phyloP scores from a whole-genome alignment of 305 asterid species.

The Withania somnifera region DNA sequence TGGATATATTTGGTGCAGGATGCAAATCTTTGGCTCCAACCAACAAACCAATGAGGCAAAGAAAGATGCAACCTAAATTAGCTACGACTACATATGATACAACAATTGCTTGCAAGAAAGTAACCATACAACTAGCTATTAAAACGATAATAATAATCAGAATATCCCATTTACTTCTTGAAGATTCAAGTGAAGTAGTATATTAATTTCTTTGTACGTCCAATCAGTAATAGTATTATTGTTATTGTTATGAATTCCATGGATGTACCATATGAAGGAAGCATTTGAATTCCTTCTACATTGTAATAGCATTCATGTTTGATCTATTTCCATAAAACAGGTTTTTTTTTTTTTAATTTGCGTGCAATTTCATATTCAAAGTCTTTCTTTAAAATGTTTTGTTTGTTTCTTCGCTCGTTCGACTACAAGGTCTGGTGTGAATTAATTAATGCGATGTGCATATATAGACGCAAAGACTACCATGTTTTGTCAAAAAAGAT shows the following conservation, averaged over 20 bases:
- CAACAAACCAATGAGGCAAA: background rate
- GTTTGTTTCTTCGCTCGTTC: no score
- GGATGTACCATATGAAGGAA: slow-evolving; percentile 9
- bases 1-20: background rate
- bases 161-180: background rate
- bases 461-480: background rate
- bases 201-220: background rate
- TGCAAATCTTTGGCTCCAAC: background rate
- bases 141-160: background rate
- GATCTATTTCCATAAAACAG: background rate
- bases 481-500: background rate
- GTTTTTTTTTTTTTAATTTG: background rate
- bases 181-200: background rate
- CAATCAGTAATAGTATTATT: background rate
- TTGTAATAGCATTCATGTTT: background rate
- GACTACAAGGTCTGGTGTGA: no score
- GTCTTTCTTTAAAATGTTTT: background rate
- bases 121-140: background rate
- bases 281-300: slow-evolving; percentile 14
- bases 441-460: background rate
- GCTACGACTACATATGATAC: background rate
- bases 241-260: background rate
- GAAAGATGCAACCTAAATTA: background rate
- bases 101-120: background rate
- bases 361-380: background rate